Evolutionary conservation across 805 yeast species (phyloP).

Genomic region (Metschnikowia drakensbergensis): DNA sequence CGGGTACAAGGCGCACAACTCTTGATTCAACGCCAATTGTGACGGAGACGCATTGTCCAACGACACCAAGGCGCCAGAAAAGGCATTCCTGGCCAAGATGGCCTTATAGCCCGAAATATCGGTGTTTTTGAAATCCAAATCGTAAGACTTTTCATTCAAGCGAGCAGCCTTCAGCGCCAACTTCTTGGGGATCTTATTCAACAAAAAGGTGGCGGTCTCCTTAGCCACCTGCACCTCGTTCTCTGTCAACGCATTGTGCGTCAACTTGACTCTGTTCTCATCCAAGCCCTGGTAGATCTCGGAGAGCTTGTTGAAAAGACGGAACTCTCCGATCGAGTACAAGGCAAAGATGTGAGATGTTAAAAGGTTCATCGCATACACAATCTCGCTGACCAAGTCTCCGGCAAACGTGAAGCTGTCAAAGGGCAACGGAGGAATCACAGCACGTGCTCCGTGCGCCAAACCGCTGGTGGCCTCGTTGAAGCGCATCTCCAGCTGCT

Average conservation of each 20-base stretch:
- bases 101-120: slow-evolving; percentile 67
- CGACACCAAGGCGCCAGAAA: slow-evolving; percentile 54
- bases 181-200: slow-evolving; percentile 59
- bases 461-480: slow-evolving; percentile 22
- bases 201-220: slow-evolving; percentile 48
- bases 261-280: slow-evolving; percentile 52
- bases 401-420: slow-evolving; percentile 40
- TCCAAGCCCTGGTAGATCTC: slow-evolving; percentile 54
- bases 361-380: slow-evolving; percentile 52
- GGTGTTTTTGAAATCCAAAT: slow-evolving; percentile 36
- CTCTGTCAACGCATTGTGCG: slow-evolving; percentile 49
- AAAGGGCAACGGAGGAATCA: slow-evolving; percentile 53
- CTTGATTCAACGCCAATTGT: slow-evolving; percentile 60
- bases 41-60: slow-evolving; percentile 46
- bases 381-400: slow-evolving; percentile 51
- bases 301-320: slow-evolving; percentile 54
- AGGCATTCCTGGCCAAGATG: slow-evolving; percentile 58
- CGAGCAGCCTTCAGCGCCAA: slow-evolving; percentile 43
- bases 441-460: slow-evolving; percentile 2
- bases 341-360: slow-evolving; percentile 64
- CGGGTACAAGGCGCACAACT: slow-evolving; percentile 67
- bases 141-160: slow-evolving; percentile 36
- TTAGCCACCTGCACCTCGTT: slow-evolving; percentile 47
- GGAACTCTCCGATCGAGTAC: slow-evolving; percentile 67
- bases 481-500: slow-evolving; percentile 27